These are phyloP conservation scores for Solanum peruvianum DNA, from an alignment of 257 asterid species.

Conservation along the genomic window DNA sequence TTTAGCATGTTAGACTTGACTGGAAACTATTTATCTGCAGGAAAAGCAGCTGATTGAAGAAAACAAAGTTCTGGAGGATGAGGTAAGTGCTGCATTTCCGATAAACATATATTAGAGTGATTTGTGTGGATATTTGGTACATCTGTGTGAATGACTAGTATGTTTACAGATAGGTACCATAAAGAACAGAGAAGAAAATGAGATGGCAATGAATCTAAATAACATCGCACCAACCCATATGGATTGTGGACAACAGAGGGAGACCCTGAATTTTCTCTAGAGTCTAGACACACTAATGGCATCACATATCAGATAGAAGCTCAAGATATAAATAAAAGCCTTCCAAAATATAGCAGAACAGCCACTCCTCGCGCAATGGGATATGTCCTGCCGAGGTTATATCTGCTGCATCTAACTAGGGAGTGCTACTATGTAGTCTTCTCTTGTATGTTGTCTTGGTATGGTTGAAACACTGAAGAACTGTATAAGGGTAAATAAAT, in stretches of 20 bases:
- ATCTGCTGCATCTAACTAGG: neutral
- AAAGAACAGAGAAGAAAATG: neutral
- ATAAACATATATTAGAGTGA: neutral
- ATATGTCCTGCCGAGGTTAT: neutral
- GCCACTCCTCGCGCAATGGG: neutral
- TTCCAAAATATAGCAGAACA: neutral
- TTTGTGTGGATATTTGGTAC: neutral
- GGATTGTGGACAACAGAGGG: neutral
- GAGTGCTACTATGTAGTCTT: neutral
- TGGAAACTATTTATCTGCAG: slow-evolving; percentile 7
- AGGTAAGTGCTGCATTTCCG: slow-evolving; percentile 9
- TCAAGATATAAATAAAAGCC: neutral
- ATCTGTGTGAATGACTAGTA: neutral
- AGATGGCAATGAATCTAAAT: neutral
- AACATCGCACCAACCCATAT: neutral
- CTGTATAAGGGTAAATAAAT: neutral
- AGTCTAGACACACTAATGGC: neutral
- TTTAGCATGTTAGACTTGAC: neutral
- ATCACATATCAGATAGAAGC: neutral
- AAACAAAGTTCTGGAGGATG: slow-evolving; percentile 27
- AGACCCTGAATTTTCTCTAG: neutral
- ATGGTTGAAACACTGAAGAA: neutral
- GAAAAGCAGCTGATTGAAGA: slow-evolving; percentile 35
- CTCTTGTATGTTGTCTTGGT: neutral
- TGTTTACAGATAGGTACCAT: neutral